Conservation (phyloP, 139 green algal species). For the Volvox reticuliferus region DNA sequence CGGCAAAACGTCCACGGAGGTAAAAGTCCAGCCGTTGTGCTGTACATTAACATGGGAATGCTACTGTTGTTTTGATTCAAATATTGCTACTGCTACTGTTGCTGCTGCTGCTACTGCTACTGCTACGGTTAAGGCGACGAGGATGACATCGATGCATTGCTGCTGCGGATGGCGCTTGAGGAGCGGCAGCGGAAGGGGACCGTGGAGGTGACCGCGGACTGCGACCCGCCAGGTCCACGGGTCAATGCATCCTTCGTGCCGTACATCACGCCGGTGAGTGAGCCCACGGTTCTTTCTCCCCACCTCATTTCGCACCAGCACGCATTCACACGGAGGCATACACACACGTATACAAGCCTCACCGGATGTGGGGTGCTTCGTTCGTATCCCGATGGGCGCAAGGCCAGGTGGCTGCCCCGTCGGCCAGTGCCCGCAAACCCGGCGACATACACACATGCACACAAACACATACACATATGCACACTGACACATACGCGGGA, state of each 20-base stretch:
- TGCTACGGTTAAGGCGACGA: slow-evolving; percentile 64
- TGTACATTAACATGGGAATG: no score
- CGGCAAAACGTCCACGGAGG: no score
- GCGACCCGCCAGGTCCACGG: slow-evolving; percentile 78
- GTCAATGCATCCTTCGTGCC: slow-evolving; percentile 82
- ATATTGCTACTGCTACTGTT: no score
- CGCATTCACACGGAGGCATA: background rate
- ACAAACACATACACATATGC: background rate
- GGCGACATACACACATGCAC: background rate
- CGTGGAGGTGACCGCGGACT: slow-evolving; percentile 73
- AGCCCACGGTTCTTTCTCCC: background rate
- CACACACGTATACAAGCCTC: background rate
- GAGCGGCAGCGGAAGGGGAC: slow-evolving; percentile 64
- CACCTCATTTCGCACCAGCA: background rate
- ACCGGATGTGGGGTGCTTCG: no score
- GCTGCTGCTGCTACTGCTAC: no score
- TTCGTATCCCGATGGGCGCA: no score
- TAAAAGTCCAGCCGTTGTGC: no score
- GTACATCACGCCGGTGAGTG: slow-evolving; percentile 60
- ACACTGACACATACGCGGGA: background rate
- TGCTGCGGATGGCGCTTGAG: slow-evolving; percentile 80
- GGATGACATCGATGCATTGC: slow-evolving; percentile 92
- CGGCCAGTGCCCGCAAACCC: background rate
- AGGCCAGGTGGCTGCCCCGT: no score
- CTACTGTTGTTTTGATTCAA: no score